Conservation (phyloP, 352 stramenopile genomes). For the Pythium phragmiticola region DNA sequence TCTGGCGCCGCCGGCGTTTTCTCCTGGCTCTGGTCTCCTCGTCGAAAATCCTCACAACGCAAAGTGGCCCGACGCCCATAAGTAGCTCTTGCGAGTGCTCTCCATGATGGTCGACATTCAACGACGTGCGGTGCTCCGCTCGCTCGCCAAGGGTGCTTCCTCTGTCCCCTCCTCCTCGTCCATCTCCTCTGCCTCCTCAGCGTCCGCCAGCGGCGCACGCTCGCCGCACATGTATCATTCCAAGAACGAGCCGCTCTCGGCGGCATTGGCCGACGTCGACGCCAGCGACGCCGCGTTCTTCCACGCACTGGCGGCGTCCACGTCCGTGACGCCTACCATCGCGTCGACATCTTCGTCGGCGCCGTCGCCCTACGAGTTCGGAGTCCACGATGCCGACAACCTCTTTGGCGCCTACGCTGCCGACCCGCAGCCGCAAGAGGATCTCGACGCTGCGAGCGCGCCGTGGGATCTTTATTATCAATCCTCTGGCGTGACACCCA, state of each 20-base stretch:
- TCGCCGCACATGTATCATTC: conserved; percentile 29
- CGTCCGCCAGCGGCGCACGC: conserved; percentile 2
- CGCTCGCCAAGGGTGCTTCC: conserved; percentile 19
- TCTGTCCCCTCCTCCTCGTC: conserved; percentile 4
- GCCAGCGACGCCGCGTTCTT: conserved; percentile 19
- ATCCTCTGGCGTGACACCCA: background rate
- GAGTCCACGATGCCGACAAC: conserved; percentile 25
- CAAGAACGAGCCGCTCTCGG: conserved; percentile 19
- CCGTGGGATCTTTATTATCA: conserved; percentile 11
- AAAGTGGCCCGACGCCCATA: conserved; percentile 11
- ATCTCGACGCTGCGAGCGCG: conserved; percentile 29
- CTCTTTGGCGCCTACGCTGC: conserved; percentile 49
- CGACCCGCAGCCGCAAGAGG: conserved; percentile 31
- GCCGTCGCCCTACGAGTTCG: background rate
- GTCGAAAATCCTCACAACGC: conserved; percentile 9
- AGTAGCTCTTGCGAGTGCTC: background rate
- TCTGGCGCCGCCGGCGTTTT: conserved; percentile 20
- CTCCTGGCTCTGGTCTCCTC: conserved; percentile 15
- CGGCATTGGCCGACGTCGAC: conserved; percentile 3
- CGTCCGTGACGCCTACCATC: conserved; percentile 1
- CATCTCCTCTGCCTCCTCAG: background rate
- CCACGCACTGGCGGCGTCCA: conserved; percentile 9
- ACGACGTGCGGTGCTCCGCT: conserved; percentile 26
- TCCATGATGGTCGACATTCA: conserved; percentile 36
- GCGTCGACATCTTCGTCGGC: background rate